phyloP scores from a whole-genome alignment of 768 basidiomycete species.

The Tricholomella constricta region DNA sequence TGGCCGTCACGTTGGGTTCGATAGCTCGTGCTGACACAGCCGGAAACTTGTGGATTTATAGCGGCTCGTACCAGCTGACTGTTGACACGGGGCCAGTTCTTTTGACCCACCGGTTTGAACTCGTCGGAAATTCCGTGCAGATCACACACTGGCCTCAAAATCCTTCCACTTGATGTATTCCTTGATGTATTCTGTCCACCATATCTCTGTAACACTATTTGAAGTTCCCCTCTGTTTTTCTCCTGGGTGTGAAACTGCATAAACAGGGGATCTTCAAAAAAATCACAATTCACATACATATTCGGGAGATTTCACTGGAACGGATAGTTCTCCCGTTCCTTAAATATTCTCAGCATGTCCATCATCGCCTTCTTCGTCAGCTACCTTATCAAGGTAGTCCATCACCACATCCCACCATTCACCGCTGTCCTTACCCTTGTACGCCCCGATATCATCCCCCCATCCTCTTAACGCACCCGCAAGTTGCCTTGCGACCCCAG shows the following conservation, averaged over 20 bases:
- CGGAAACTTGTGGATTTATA: slow-evolving; percentile 48
- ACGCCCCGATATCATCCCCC: slow-evolving; percentile 61
- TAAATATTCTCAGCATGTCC: slow-evolving; percentile 14
- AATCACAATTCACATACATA: too few species aligned
- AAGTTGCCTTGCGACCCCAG: slow-evolving; percentile 60
- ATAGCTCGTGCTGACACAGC: slow-evolving; percentile 48
- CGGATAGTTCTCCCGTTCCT: slow-evolving; percentile 22
- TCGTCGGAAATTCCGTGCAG: slow-evolving; percentile 43
- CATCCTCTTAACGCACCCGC: slow-evolving; percentile 66
- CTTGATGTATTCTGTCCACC: too few species aligned
- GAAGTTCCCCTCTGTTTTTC: too few species aligned
- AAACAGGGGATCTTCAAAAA: too few species aligned
- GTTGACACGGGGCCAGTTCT: slow-evolving; percentile 43
- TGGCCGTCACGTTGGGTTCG: slow-evolving; percentile 49
- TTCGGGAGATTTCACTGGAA: too few species aligned
- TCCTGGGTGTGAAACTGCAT: too few species aligned
- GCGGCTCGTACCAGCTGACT: slow-evolving; percentile 43
- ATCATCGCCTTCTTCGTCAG: slow-evolving; percentile 17
- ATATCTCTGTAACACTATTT: too few species aligned
- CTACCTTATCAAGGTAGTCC: slow-evolving; percentile 38
- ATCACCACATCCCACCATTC: slow-evolving; percentile 35
- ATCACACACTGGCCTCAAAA: slow-evolving; percentile 41
- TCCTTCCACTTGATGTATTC: slow-evolving; percentile 4
- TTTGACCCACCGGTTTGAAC: slow-evolving; percentile 41
- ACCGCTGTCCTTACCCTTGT: slow-evolving; percentile 40